A percentile compares a stretch with the other conserved stretches of the same genome.
Evolutionary conservation across 2,329 filamentous ascomycete genomes (phyloP).

Genomic region (Epichloe sibirici): DNA sequence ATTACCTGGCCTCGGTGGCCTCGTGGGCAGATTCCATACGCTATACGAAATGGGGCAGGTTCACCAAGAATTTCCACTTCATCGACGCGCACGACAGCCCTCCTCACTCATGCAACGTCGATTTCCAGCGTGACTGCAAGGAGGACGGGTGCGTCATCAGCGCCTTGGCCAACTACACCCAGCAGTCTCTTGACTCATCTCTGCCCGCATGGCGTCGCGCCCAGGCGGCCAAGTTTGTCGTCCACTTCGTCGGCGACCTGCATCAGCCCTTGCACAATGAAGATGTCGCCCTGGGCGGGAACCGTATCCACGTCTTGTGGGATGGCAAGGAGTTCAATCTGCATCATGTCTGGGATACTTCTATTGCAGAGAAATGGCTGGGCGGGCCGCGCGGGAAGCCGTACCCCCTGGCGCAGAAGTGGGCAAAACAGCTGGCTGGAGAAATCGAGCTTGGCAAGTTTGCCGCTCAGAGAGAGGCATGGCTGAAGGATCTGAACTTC

Average conservation of each 20-base stretch:
- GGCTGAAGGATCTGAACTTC: conserved; percentile 46
- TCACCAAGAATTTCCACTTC: conserved; percentile 53
- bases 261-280: conserved; percentile 59
- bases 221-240: conserved; percentile 53
- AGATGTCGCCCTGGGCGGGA: conserved; percentile 52
- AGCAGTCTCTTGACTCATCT: conserved; percentile 34
- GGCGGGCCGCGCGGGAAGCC: conserved; percentile 40
- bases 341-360: conserved; percentile 62
- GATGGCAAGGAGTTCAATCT: conserved; percentile 47
- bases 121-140: conserved; percentile 50
- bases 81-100: conserved; percentile 56
- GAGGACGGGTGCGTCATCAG: conserved; percentile 48
- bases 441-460: conserved; percentile 47
- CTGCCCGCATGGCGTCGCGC: conserved; percentile 34
- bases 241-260: conserved; percentile 59
- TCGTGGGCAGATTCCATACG: conserved; percentile 57
- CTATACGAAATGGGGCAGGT: conserved; percentile 51
- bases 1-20: conserved; percentile 51
- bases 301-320: conserved; percentile 54
- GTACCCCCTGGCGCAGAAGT: conserved; percentile 37
- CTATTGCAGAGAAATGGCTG: conserved; percentile 52
- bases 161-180: conserved; percentile 49
- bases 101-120: conserved; percentile 43
- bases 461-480: conserved; percentile 32
- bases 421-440: conserved; percentile 42